These are phyloP conservation scores for Lactarius hengduanensis DNA, from an alignment of 768 basidiomycete genomes.

Conservation along the genomic window DNA sequence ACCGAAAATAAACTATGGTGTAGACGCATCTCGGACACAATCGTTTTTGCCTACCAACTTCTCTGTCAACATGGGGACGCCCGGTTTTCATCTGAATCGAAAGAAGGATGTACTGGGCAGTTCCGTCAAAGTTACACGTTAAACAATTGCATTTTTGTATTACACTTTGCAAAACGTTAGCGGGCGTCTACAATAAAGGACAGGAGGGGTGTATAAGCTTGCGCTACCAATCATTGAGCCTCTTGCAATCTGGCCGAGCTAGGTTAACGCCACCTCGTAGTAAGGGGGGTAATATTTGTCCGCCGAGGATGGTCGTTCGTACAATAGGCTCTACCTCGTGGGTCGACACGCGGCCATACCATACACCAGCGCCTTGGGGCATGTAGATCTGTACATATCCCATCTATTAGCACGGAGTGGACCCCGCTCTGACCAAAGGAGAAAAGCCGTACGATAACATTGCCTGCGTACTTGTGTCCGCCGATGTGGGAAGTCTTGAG, in stretches of 20 bases:
- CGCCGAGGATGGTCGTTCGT: constrained; percentile 81
- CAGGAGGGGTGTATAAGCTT: neutral
- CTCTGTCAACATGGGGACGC: too few relatives aligned
- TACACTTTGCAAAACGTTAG: neutral
- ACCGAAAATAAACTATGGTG: too few relatives aligned
- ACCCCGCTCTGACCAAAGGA: neutral
- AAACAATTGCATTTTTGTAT: neutral
- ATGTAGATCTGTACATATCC: constrained; percentile 66
- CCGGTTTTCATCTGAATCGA: too few relatives aligned
- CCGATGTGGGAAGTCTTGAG: constrained; percentile 88
- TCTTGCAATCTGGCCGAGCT: constrained; percentile 60
- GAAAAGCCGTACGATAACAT: constrained; percentile 69
- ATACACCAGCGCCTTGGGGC: constrained; percentile 80
- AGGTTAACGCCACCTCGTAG: constrained; percentile 87
- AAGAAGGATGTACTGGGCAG: too few relatives aligned
- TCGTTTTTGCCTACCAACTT: too few relatives aligned
- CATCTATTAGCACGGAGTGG: neutral
- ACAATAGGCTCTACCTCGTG: constrained; percentile 87
- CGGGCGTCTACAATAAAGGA: neutral
- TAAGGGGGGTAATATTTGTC: constrained; percentile 79
- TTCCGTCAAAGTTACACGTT: neutral
- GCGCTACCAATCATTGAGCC: constrained; percentile 68
- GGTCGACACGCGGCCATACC: constrained; percentile 93
- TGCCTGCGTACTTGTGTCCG: constrained; percentile 91
- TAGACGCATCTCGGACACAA: too few relatives aligned